phyloP scores from a whole-genome alignment of 345 rosid species.

The Aurinia saxatilis region DNA sequence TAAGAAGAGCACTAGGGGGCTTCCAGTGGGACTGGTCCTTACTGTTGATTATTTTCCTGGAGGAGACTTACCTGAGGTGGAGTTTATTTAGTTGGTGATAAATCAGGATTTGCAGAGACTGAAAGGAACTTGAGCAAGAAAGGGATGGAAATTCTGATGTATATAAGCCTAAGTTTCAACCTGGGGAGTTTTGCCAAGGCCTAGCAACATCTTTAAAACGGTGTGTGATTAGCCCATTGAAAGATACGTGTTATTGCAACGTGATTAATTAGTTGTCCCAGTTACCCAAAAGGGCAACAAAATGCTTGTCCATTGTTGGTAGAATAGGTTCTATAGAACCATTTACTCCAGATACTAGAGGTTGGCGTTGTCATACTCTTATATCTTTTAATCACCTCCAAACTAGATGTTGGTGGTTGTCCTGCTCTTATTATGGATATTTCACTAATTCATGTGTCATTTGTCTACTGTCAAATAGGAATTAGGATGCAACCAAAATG shows the following conservation, averaged over 20 bases:
- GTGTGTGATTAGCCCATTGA: slow-evolving; percentile 29
- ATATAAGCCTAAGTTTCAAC: slow-evolving; percentile 89
- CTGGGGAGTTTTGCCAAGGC: slow-evolving; percentile 93
- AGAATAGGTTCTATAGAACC: not conserved
- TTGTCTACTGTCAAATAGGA: too few relatives aligned
- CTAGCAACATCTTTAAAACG: slow-evolving; percentile 73
- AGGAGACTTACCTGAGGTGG: slow-evolving; percentile 65
- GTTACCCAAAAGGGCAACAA: not conserved
- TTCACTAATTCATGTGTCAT: too few relatives aligned
- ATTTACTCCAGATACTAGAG: not conserved
- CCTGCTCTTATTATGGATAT: too few relatives aligned
- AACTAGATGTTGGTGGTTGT: too few relatives aligned
- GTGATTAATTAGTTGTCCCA: not conserved
- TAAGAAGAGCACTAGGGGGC: slow-evolving; percentile 61
- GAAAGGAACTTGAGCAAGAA: slow-evolving; percentile 29
- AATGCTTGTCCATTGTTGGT: not conserved
- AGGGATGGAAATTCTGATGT: slow-evolving; percentile 39
- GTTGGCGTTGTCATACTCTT: too few relatives aligned
- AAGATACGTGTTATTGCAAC: not conserved
- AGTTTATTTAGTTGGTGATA: slow-evolving; percentile 83
- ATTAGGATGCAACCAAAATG: too few relatives aligned
- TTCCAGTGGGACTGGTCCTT: slow-evolving; percentile 76
- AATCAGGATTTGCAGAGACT: slow-evolving; percentile 40
- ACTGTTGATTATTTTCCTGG: slow-evolving; percentile 46
- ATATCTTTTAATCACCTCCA: too few relatives aligned